Percentiles rank a stretch among this genome's conserved stretches.
Conservation (phyloP, 1,284 basidiomycete genomes). For the Boletellus deceptivus region DNA sequence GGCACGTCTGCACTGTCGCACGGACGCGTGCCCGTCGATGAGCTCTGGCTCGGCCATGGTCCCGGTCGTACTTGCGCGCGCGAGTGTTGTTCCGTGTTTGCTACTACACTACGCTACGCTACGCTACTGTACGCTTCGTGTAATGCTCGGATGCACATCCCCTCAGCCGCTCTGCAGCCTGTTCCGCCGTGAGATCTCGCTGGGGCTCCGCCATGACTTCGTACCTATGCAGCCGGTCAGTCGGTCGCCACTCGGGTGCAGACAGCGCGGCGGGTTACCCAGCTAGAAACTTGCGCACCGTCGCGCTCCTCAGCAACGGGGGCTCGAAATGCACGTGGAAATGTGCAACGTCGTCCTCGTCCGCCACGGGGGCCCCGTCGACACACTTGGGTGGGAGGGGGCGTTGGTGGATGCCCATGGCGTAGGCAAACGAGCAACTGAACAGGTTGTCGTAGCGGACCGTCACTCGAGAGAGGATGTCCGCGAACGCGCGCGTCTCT, state of each 20-base stretch:
- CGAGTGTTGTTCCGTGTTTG: conserved; percentile 26
- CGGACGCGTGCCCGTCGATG: conserved; percentile 68
- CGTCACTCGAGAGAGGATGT: conserved; percentile 64
- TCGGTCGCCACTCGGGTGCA: conserved; percentile 1
- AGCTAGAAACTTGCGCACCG: conserved; percentile 87
- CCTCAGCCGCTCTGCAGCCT: conserved; percentile 73
- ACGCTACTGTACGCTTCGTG: conserved; percentile 3
- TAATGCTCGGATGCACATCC: conserved; percentile 53
- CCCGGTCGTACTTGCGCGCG: not conserved
- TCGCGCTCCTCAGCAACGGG: conserved; percentile 81
- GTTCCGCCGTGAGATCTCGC: conserved; percentile 88
- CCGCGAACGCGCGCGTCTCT: conserved; percentile 67
- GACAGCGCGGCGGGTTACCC: conserved; percentile 52
- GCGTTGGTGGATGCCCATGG: conserved; percentile 92
- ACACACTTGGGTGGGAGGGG: conserved; percentile 49
- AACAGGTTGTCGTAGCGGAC: conserved; percentile 86
- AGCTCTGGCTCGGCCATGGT: conserved; percentile 49
- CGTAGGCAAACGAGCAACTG: conserved; percentile 88
- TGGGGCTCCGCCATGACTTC: conserved; percentile 93
- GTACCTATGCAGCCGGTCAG: conserved; percentile 51
- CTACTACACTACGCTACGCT: too few relatives aligned
- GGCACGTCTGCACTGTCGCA: conserved; percentile 74
- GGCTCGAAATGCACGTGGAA: conserved; percentile 91
- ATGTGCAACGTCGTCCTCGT: conserved; percentile 65
- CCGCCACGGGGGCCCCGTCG: conserved; percentile 28